A percentile compares a stretch with the other conserved stretches of the same genome.
These are phyloP conservation scores for Globisporangium viniferum DNA, from an alignment of 352 stramenopile genomes.

Conservation along the genomic window DNA sequence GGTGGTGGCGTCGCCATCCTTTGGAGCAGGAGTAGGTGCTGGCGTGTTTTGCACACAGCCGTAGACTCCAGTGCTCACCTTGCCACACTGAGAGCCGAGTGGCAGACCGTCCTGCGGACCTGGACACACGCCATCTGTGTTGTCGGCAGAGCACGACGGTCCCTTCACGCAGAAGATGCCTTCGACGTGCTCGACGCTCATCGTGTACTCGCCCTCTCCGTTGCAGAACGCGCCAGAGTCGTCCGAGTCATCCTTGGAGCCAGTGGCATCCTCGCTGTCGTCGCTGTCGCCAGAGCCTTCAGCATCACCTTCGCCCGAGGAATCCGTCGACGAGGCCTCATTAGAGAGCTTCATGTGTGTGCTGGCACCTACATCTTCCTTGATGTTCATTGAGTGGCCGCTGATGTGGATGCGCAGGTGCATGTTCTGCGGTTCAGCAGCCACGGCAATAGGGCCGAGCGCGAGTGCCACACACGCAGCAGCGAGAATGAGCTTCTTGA, in stretches of 20 bases:
- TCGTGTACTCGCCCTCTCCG: not conserved
- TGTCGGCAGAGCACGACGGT: conserved; percentile 13
- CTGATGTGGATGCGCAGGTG: conserved; percentile 14
- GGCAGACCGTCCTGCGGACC: conserved; percentile 14
- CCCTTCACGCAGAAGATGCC: too few species aligned
- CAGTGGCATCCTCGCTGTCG: not conserved
- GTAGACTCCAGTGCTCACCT: conserved; percentile 3
- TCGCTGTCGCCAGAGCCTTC: not conserved
- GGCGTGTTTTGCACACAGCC: not conserved
- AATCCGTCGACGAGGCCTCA: not conserved
- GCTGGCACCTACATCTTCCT: too few species aligned
- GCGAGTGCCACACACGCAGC: conserved; percentile 5
- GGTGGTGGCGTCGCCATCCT: too few species aligned
- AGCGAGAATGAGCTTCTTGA: conserved; percentile 8
- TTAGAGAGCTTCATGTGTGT: too few species aligned
- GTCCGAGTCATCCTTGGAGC: not conserved
- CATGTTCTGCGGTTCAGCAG: conserved; percentile 24
- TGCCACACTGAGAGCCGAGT: conserved; percentile 3
- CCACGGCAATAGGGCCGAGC: conserved; percentile 16
- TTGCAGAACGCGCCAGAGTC: conserved; percentile 8
- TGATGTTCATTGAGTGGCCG: not conserved
- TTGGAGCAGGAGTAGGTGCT: not conserved
- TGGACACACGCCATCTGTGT: conserved; percentile 10
- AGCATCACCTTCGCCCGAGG: not conserved
- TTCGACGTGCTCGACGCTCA: conserved; percentile 14